Base-by-base conservation (phyloP, 345 rosid species). In the Arabidopsis suecica region DNA sequence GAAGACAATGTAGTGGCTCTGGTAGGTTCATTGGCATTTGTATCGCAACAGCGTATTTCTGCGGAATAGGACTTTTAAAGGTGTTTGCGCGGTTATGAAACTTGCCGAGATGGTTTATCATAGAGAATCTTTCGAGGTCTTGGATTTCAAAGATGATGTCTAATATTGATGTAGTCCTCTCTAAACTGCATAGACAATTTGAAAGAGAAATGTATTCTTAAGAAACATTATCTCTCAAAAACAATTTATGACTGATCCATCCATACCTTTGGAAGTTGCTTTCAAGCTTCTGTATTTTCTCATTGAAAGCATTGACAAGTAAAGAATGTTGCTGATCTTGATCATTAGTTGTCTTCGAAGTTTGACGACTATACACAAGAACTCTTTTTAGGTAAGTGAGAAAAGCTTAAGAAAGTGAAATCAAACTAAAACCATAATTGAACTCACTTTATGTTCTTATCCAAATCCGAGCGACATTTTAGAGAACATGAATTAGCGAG, bases 21-120 rank as follows among this genome's bases (percentile, higher is more conserved):
- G 91, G 95, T 61, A 84, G 78, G 60, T 72, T 83, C 77, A 47
- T 82, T 55, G 95, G 88, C 85, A 86, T 62, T 30, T 85, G 83
- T 77, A 82, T 68, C 20, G 82, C 91, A 10, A 81, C 71, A 55
- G 84, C 89, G 53, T 86, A 82, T 85, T 87, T 83, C 80, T 85
- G 90, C 14, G 84, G 90, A 58, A 37, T 61, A 74, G 80, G 79
- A 83, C 75, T 86, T 34, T 78, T 58, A 33, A 36, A 42, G n/a
- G 71, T 62, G 73, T 78, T 88, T 54, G 74, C 81, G 65, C 84
- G 86, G 64, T 78, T 78, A 78, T 93, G 97, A 75, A 89, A 93
- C 86, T 77, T 85, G 45, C 95, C 89, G 63, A 93, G 91, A 13
- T 91, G 91, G 76, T 90, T 93, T 62, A 90, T 86, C 71, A 93